phyloP scores from a whole-genome alignment of 129 eudicot genomes.

The Silybum marianum region DNA sequence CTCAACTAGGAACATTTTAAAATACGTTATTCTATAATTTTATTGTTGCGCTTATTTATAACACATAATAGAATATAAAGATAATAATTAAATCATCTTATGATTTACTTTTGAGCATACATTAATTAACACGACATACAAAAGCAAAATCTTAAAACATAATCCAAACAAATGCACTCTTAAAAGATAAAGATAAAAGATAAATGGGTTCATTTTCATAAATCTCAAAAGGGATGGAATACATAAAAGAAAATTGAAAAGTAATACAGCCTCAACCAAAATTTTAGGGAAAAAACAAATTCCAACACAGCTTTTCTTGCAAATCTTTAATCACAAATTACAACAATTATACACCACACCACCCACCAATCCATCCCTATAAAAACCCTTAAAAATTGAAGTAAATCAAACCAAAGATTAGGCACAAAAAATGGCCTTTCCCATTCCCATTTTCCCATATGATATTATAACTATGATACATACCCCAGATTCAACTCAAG shows the following conservation, averaged over 20 bases:
- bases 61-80: no score
- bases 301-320: constrained; percentile 24
- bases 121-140: no score
- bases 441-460: neutral
- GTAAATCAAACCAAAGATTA: constrained; percentile 30
- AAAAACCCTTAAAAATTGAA: constrained; percentile 35
- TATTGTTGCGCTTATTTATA: no score
- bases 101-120: no score
- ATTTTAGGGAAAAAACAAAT: constrained; percentile 28
- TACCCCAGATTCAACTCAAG: constrained; percentile 66
- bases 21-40: no score
- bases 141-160: no score
- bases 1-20: no score
- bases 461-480: constrained; percentile 51
- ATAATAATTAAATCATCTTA: no score
- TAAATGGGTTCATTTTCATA: constrained; percentile 29
- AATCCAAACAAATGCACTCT: neutral
- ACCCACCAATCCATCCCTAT: constrained; percentile 28
- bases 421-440: constrained; percentile 56
- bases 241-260: constrained; percentile 30
- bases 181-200: neutral
- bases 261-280: constrained; percentile 38
- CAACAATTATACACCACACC: constrained; percentile 46
- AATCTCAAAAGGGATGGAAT: constrained; percentile 27
- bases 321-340: constrained; percentile 32